Evolutionary conservation across 805 yeast species (phyloP), one percentile per base, ranked within the genome.

Genomic region (Schizosaccharomyces octosporus): DNA sequence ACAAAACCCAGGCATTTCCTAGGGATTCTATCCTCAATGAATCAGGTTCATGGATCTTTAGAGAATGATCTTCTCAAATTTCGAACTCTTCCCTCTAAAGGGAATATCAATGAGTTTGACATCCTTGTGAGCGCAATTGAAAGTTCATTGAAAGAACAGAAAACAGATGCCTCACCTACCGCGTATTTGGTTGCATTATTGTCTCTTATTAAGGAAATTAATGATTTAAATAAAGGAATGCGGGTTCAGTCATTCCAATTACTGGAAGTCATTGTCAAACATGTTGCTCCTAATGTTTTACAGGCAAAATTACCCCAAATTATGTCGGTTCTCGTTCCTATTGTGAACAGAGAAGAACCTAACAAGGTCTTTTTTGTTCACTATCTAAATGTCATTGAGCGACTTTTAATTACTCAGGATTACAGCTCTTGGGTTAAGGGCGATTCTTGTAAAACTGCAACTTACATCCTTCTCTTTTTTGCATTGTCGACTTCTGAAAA

Each of bases 61-160:
- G 27, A 45, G 27, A 45, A 19, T 45, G 51, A 45, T 19, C 51
- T 45, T 17, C 51, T 9, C 11, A 45, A 45, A 17, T 7, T 45
- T 17, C 51, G 51, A 45, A 45, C 7, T 24, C 21, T n/a, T 24
- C 27, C 51, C 24, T 19, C 51, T 17, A 24, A n/a, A 17, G 51
- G 51, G 7, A 17, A 19, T 24, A 45, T 45, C 21, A 55, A 55
- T 43, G 48, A 61, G 67, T 75, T 86, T 64, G 95, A 96, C 7
- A 73, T 87, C 32, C 82, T 90, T 62, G 76, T 93, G 59, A 78
- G 84, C 27, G 95, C 97, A 3, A 89, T 93, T 59, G 99, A 93
- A 70, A 95, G 87, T 66, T 86, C 86, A 66, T 78, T 93, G 55
- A 76, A 78, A 55, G 87, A 82, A 65, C 85, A 83, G 66, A 68